Conservation (phyloP, 2,329 filamentous ascomycete genomes). For the Parascedosporium putredinis region DNA sequence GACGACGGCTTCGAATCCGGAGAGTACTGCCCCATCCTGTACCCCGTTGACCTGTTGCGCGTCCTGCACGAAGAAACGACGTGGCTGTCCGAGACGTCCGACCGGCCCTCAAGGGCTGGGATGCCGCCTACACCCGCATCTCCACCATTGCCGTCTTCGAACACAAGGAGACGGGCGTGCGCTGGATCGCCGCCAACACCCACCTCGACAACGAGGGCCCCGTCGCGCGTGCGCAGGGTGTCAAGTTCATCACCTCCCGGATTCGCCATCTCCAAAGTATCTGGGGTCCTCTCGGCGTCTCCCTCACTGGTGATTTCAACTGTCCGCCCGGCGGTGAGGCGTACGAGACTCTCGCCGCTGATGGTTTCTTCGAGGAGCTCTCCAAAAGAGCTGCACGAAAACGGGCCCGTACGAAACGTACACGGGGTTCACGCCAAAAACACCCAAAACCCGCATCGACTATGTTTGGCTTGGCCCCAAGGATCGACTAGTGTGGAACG, state of each 20-base stretch:
- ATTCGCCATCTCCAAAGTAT: slow-evolving; percentile 26
- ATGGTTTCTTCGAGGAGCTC: slow-evolving; percentile 19
- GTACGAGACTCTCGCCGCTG: slow-evolving; percentile 30
- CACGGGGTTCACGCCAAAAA: slow-evolving; percentile 48
- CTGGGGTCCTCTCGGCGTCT: slow-evolving; percentile 32
- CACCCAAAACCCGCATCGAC: slow-evolving; percentile 46
- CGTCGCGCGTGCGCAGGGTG: slow-evolving; percentile 44
- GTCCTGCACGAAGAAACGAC: slow-evolving; percentile 51
- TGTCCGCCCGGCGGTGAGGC: slow-evolving; percentile 47
- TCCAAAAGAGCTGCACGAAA: slow-evolving; percentile 26
- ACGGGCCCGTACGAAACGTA: slow-evolving; percentile 37
- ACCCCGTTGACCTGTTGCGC: slow-evolving; percentile 49
- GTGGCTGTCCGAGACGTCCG: slow-evolving; percentile 69
- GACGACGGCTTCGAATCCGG: slow-evolving; percentile 55
- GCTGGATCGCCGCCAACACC: slow-evolving; percentile 53
- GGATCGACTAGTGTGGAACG: slow-evolving; percentile 24
- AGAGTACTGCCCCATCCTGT: slow-evolving; percentile 75
- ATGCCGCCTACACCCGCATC: slow-evolving; percentile 46
- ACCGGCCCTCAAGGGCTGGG: slow-evolving; percentile 61
- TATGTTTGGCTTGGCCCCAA: slow-evolving; percentile 44
- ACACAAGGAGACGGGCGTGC: slow-evolving; percentile 35
- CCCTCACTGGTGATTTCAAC: slow-evolving; percentile 62
- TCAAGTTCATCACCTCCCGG: slow-evolving; percentile 44
- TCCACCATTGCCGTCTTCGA: slow-evolving; percentile 52
- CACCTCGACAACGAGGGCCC: slow-evolving; percentile 56